These are phyloP conservation scores for Aquilaria sinensis DNA, from an alignment of 345 rosid species.

Conservation along the genomic window DNA sequence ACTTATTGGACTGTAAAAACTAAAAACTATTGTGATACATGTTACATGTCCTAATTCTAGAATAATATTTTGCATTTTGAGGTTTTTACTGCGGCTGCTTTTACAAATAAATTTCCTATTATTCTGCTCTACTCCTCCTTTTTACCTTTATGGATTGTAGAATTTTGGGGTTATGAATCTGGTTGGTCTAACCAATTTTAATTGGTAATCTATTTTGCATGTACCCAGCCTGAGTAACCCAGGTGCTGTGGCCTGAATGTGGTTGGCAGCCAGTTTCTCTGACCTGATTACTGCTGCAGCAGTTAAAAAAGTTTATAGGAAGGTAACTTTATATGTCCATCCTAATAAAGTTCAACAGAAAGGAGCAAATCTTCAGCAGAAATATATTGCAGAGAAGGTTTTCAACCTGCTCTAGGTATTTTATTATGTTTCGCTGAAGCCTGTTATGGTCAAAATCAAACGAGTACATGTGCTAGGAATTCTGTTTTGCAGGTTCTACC, in stretches of 20 bases:
- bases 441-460: neutral
- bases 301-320: slow-evolving; percentile 83
- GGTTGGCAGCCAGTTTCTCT: slow-evolving; percentile 84
- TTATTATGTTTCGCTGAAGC: neutral
- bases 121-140: neutral
- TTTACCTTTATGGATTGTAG: neutral
- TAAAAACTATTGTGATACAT: too few relatives aligned
- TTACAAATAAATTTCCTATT: too few relatives aligned
- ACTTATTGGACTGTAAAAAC: too few relatives aligned
- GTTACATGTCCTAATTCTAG: too few relatives aligned
- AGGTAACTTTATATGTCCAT: slow-evolving; percentile 75
- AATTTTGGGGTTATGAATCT: too few relatives aligned
- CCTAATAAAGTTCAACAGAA: slow-evolving; percentile 99
- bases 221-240: slow-evolving; percentile 1
- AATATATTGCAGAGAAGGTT: slow-evolving; percentile 92
- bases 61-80: too few relatives aligned
- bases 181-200: neutral
- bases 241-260: slow-evolving; percentile 93
- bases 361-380: slow-evolving; percentile 84
- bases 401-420: slow-evolving; percentile 91
- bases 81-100: too few relatives aligned
- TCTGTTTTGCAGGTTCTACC: too few relatives aligned
- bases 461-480: too few relatives aligned
- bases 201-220: neutral
- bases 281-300: slow-evolving; percentile 83